Base-by-base conservation (phyloP, 2,329 filamentous ascomycete genomes). In the Pseudogymnoascus sp. region DNA sequence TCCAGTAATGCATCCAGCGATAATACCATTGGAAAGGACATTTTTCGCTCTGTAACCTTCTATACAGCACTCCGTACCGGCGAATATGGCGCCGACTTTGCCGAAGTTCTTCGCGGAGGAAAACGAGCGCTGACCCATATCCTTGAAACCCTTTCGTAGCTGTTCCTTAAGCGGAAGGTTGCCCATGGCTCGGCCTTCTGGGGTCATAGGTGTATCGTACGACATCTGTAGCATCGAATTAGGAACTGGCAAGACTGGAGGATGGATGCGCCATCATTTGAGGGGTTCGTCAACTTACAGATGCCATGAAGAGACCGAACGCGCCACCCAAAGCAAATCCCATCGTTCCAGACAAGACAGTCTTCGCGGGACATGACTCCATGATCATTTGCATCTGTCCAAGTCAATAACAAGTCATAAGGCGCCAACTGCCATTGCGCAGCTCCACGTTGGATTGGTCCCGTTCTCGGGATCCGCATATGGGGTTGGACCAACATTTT, bases 241-340 rank as follows among this genome's bases (percentile, higher is more conserved):
- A 63, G 62, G 25, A 17, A 39, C 13, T 33, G 58, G 55, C 7
- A 44, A 17, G n/a, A 13, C 9, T 33, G 15, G 42, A 33, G 44
- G 58, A 38, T 36, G 62, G 41, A 27, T 39, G 17, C 36, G 35
- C 13, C 58, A 21, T 55, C 25, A 44, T 61, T 44, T 61, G 35
- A 38, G 25, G 21, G 38, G 61, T 58, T 59, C 62, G 64, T 33
- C 36, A 55, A 80, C 88, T 66, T 86, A 96, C 91, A 71, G 90
- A 94, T 64, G 92, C 91, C 93, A 97, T 99, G 80, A 99, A 99
- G 71, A 97, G 83, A 68, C 94, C 94, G 69, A 99, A 99, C 44
- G 95, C 80, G 71, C 92, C 94, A 66, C 94, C 94, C 67, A 99
- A 87, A 38, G 88, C 94, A 71, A 97, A 97, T 13, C 94, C 94